phyloP scores from a whole-genome alignment of 768 basidiomycete species.

The Tricholoma furcatifolium region DNA sequence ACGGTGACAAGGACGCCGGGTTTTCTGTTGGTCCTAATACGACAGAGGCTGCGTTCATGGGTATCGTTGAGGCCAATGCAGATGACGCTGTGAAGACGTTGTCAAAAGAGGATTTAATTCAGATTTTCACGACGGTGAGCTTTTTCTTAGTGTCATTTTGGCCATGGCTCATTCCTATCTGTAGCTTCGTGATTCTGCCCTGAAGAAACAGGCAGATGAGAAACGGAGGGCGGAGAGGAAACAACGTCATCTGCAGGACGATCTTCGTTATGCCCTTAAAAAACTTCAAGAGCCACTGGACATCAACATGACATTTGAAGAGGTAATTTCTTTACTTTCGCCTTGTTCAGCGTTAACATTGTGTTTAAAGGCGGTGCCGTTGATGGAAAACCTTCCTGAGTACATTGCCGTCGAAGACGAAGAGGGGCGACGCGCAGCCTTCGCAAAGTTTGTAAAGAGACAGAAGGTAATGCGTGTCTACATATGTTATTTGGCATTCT shows the following conservation, averaged over 20 bases:
- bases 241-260: constrained; percentile 88
- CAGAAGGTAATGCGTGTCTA: constrained; percentile 66
- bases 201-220: constrained; percentile 82
- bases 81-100: constrained; percentile 52
- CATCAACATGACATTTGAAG: constrained; percentile 72
- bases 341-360: background rate
- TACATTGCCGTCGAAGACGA: constrained; percentile 88
- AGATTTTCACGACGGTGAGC: constrained; percentile 64
- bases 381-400: constrained; percentile 82
- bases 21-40: constrained; percentile 57
- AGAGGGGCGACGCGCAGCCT: constrained; percentile 78
- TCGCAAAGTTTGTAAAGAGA: constrained; percentile 83
- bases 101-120: constrained; percentile 48
- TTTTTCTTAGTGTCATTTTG: background rate
- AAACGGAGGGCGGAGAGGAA: constrained; percentile 82
- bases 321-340: constrained; percentile 40
- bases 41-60: constrained; percentile 60
- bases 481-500: background rate
- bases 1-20: constrained; percentile 21
- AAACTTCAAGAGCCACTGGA: constrained; percentile 85
- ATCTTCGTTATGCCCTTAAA: constrained; percentile 92
- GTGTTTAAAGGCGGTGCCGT: constrained; percentile 55
- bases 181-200: constrained; percentile 70
- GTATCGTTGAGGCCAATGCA: constrained; percentile 53
- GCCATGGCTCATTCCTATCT: constrained; percentile 3